Base-by-base conservation (phyloP, 2,329 filamentous ascomycete species). In the Cordyceps cateniannulata region DNA sequence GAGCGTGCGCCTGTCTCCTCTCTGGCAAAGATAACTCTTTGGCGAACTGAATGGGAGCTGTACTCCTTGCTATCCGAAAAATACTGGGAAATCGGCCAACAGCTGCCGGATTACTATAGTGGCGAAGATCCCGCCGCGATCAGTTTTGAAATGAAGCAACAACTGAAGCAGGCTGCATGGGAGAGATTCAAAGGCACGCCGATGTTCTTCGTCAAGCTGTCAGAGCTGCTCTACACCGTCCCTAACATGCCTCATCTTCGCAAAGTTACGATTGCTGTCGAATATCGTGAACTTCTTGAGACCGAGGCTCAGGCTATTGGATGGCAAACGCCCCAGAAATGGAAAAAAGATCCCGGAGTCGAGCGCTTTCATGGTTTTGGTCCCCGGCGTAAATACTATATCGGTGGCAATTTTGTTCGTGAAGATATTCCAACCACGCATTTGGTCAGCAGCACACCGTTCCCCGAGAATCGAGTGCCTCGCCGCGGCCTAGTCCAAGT, bases 181-280 rank as follows among this genome's bases (percentile, higher is more conserved):
- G 76, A 81, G 60, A 77, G 76, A 65, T 86, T 87, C 69, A 71
- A 78, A 62, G 77, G 78, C 20, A 80, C 82, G 68, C 81, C 87
- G 65, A 79, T 87, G 78, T 88, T 88, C 69, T 87, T 88, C 66
- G 81, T 88, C 64, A 62, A 62, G 84, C 76, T 84, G 58, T 85
- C 84, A 32, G 85, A 88, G 65, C 77, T 88, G 62, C 79, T 88
- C 74, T 81, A 76, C 64, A 79, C 82, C 47, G 73, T 87, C 12
- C 79, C 84, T 5, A 82, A 74, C 58, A 77, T 84, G 60, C 79
- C 83, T 32, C 85, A 88, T 67, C 77, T 88, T 22, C 79, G 77
- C 56, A 76, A 80, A 62, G 66, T 87, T 57, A 78, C 77, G 65
- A 75, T 88, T 55, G 76, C 78, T 9, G 79, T 88, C 53, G 78